Evolutionary conservation across 1,284 basidiomycete species (phyloP), one percentile per base, ranked within the genome.

Genomic region (Trichosporon faecale): DNA sequence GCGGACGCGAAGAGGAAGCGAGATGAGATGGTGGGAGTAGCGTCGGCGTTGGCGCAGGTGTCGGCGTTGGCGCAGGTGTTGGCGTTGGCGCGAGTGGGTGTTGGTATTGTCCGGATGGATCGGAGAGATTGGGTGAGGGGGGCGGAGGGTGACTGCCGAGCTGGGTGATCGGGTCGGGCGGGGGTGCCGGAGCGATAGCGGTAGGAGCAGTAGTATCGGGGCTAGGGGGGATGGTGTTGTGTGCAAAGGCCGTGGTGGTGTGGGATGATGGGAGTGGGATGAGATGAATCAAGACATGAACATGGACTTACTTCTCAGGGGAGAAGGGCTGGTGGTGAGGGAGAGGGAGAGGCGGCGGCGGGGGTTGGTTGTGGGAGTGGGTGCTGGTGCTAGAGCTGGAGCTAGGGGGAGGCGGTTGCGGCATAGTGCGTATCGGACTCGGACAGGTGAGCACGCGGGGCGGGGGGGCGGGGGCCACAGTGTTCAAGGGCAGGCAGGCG

Each of bases 271-370:
- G 18, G 44, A 46, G 21, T 49, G n/a, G 46, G 46, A 49, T 49
- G 46, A 23, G 46, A 49, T 49, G 46, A 49, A 49, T 21, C 46
- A 49, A 44, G 46, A 49, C 46, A 16, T 21, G 46, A 21, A 49
- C 46, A 49, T 49, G 46, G 46, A 49, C 46, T n/a, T 49, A 49
- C 46, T 49, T 49, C 46, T 49, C 46, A 49, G 46, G 46, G 46
- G 46, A 49, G 18, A n/a, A 49, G n/a, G 46, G 46, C 21, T 49
- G 46, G 46, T 49, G 46, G n/a, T 49, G 46, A 23, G 7, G 46
- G 5, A 3, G 46, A n/a, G 46, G 46, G n/a, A n/a, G 46, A 11
- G 46, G 46, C 4, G 40, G 40, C 40, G 40, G 40, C 40, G 12
- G 40, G 16, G 40, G 18, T 5, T 44, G 40, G 12, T 14, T 16